These are phyloP conservation scores for Nadsonia starkeyi-henricii DNA, from an alignment of 1,139 yeast species.

Conservation along the genomic window DNA sequence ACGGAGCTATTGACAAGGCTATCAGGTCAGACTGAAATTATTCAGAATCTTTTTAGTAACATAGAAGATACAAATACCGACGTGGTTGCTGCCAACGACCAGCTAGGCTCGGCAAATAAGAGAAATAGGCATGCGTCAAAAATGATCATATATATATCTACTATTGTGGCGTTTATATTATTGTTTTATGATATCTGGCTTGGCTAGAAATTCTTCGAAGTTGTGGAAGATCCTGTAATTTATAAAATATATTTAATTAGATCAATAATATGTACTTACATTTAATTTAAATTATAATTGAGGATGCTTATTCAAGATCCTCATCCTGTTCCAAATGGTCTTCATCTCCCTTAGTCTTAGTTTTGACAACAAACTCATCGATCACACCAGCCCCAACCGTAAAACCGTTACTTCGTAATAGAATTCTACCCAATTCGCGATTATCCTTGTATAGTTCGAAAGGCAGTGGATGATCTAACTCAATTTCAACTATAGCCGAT, in stretches of 20 bases:
- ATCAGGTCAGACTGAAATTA: conserved; percentile 61
- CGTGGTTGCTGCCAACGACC: conserved; percentile 59
- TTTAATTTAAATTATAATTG: too few species aligned
- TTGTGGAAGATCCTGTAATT: not conserved
- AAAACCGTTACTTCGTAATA: conserved; percentile 70
- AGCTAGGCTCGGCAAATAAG: conserved; percentile 55
- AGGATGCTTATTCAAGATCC: too few species aligned
- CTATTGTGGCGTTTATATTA: conserved; percentile 48
- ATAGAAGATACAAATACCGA: conserved; percentile 60
- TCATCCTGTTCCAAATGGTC: not conserved
- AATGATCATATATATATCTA: conserved; percentile 45
- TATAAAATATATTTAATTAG: too few species aligned
- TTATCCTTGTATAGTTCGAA: conserved; percentile 45
- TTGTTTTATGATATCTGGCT: conserved; percentile 38
- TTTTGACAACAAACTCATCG: conserved; percentile 12
- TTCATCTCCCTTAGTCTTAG: not conserved
- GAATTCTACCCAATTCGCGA: conserved; percentile 62
- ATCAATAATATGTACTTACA: too few species aligned
- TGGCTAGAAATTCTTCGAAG: not conserved
- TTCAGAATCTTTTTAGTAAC: conserved; percentile 50
- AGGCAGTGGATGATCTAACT: conserved; percentile 37
- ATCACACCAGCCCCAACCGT: conserved; percentile 81
- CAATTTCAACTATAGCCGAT: conserved; percentile 57
- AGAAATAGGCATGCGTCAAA: conserved; percentile 61
- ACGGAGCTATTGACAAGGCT: conserved; percentile 66